phyloP scores from a whole-genome alignment of 2,329 filamentous ascomycete genomes.

The Madurella fahalii region DNA sequence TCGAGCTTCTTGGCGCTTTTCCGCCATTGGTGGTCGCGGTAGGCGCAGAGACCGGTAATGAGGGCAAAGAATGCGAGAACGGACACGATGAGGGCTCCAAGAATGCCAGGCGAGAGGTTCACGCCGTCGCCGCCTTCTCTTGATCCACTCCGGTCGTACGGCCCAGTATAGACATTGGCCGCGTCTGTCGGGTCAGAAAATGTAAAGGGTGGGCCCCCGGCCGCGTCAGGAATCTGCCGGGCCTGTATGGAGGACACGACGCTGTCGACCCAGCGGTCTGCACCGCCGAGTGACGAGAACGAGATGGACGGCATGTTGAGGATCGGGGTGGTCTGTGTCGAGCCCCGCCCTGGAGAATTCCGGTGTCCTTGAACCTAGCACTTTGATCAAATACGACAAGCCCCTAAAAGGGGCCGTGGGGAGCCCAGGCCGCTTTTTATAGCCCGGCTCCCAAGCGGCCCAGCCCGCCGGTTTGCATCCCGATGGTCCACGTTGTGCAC shows the following conservation, averaged over 20 bases:
- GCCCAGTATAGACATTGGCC: background rate
- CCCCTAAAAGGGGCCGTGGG: too few relatives aligned
- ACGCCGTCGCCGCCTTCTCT: background rate
- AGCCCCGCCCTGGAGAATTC: too few relatives aligned
- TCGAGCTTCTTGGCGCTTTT: background rate
- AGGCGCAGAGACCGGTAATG: background rate
- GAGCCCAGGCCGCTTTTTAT: background rate
- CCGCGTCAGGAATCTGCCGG: background rate
- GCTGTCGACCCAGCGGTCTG: background rate
- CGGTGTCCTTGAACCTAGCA: too few relatives aligned
- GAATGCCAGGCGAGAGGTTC: background rate
- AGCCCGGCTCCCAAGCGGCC: background rate
- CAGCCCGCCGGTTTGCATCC: background rate
- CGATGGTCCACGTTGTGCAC: background rate
- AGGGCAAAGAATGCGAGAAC: constrained; percentile 5
- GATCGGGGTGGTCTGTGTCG: too few relatives aligned
- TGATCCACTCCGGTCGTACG: background rate
- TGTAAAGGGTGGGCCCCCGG: too few relatives aligned
- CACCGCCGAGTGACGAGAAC: background rate
- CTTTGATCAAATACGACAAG: background rate
- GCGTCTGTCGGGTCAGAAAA: background rate
- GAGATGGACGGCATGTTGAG: background rate
- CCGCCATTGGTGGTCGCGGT: background rate
- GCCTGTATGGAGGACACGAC: background rate
- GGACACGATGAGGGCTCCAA: constrained; percentile 8